Evolutionary conservation across 2,329 filamentous ascomycete species (phyloP), one percentile per base, ranked within the genome.

Genomic region (Davidsoniella neocaledoniae): DNA sequence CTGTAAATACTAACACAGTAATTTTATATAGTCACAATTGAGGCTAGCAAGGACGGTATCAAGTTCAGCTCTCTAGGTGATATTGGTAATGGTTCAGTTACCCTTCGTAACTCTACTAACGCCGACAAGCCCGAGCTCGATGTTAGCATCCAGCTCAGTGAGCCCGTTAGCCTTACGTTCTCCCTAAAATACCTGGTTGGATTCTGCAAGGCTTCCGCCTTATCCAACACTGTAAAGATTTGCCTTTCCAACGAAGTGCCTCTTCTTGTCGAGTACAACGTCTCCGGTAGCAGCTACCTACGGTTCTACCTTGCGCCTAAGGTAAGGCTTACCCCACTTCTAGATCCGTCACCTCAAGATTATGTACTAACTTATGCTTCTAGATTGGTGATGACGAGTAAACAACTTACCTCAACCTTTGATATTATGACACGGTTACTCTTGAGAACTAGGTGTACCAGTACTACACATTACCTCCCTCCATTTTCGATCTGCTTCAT

Each of bases 151-250:
- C 79, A 87, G 62, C 79, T 98, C 54, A 83, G 79, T 38, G 93
- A 98, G 71, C 86, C 91, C 47, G 91, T 98, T 54, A 76, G 85
- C 36, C 77, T 98, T 55, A 96, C 90, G 46, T 98, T 98, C 72
- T 96, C 91, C 33, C 83, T 98, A 61, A 98, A 98, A 72, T 98
- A 98, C 70, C 81, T 98, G 2, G 86, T 94, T 74, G 96, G 96
- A 77, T 98, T 98, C 73, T 96, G 91, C 83, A 98, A 98, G 73
- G 93, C 93, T 33, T 83, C 86, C 55, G 81, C 79, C 48, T 73
- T 98, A 54, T 90, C 88, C 38, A 71, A 66, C 58, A 74, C 76
- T 57, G 93, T 98, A 67, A 91, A 84, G 70, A 81, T 98, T 59
- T 94, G 84, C 69, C 76, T 98, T 58, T 96, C 90, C 48, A 88